Evolutionary conservation across 768 basidiomycete genomes (phyloP), one percentile per base, ranked within the genome.

Genomic region (Leccinum arenicola): DNA sequence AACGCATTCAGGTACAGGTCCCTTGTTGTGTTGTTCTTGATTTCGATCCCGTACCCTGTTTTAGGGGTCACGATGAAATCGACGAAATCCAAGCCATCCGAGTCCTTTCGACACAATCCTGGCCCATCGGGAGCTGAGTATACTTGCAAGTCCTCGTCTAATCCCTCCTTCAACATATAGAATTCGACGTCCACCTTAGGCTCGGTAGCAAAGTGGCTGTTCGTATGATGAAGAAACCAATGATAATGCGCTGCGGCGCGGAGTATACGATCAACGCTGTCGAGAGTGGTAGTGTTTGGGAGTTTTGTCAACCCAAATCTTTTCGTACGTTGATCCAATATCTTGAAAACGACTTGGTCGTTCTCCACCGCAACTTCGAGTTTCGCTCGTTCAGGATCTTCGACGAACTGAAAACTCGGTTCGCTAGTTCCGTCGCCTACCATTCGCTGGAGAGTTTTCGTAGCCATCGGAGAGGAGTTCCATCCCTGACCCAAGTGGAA

Each of bases 1-100:
- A 78, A 78, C 5, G 77, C 67, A 29, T 76, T 76, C 21, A 76
- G 65, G 52, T 78, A 80, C 7, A 80, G 57, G 7, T 69, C 64
- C n/a, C 64, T 25, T 47, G 68, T 64, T 0, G 74, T 72, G 1
- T 70, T 57, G 59, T 80, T 79, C 57, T 64, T 66, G 29, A 79
- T 66, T 7, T 68, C 70, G 55, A 80, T 66, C 14, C 77, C 78
- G 14, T 78, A 70, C 3, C 60, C 36, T 4, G 58, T 69, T 0
- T 57, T 7, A 23, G 70, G 67, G 19, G 75, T 66, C 9, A 69
- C 57, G 15, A 54, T 53, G 45, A 69, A 61, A 40, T 69, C 60
- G n/a, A 69, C 61, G 35, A 65, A 35, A 27, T 61, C n/a, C 6
- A 27, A 47, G 14, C 11, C 10, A 1, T 27, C 33, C 45, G 17